These are phyloP conservation scores for Ulmus americana DNA, from an alignment of 331 rosid genomes.

Conservation along the genomic window DNA sequence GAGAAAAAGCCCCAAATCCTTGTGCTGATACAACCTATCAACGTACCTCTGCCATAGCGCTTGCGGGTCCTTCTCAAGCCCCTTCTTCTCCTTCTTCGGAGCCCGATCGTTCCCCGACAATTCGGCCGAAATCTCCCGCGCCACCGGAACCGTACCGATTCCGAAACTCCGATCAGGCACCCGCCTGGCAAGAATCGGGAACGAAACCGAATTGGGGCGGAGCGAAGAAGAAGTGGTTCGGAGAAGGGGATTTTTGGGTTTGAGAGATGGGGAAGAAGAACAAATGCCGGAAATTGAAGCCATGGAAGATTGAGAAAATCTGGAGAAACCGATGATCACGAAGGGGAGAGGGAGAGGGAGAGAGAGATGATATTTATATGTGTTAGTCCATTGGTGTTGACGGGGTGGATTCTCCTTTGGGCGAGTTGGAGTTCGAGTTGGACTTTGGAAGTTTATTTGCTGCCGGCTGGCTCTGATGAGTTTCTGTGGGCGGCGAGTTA, in stretches of 20 bases:
- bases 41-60: constrained; percentile 72
- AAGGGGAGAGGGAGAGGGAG: not conserved
- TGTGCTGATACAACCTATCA: constrained; percentile 94
- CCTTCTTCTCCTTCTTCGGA: constrained; percentile 3
- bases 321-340: constrained; percentile 13
- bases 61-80: constrained; percentile 59
- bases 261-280: constrained; percentile 62
- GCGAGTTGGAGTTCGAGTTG: not conserved
- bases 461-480: constrained; percentile 13
- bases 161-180: constrained; percentile 22
- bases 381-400: constrained; percentile 6
- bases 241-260: constrained; percentile 27
- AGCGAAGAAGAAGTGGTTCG: constrained; percentile 8
- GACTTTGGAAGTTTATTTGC: constrained; percentile 7
- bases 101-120: constrained; percentile 29
- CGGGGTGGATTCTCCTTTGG: not conserved
- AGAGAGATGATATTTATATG: not conserved
- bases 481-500: constrained; percentile 22
- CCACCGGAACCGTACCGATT: constrained; percentile 38
- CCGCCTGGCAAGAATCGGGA: constrained; percentile 32
- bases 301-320: constrained; percentile 29
- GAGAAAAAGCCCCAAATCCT: constrained; percentile 65
- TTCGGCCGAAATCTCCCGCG: constrained; percentile 53
- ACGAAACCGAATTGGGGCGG: constrained; percentile 29
- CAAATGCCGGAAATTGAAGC: constrained; percentile 73